Base-by-base conservation (phyloP, 108 stramenopile species). In the Cyclotella kingstonii region DNA sequence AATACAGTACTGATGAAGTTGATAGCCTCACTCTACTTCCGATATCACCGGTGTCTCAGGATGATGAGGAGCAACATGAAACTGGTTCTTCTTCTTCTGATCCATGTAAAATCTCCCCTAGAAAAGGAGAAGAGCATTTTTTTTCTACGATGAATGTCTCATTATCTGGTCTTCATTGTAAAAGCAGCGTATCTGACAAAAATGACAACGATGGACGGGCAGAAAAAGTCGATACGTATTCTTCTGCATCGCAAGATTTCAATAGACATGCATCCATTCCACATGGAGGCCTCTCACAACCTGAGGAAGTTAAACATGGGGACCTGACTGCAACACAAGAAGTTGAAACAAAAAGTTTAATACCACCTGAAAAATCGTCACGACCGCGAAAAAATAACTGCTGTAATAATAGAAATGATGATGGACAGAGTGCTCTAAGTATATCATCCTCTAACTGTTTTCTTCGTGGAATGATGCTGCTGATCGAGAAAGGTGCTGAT, bases 401-500 rank as follows among this genome's bases (percentile, higher is more conserved):
- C 36, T 10, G 11, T n/a, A n/a, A n/a, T n/a, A n/a, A n/a, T n/a
- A n/a, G n/a, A n/a, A n/a, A n/a, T 23, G 26, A 11, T 15, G 58
- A 58, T 12, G 67, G 67, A 19, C 47, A 68, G 26, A 68, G 48
- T 33, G 42, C 67, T 14, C 39, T 68, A 2, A 46, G 55, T 26
- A 58, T 68, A 48, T 34, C 48, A 2, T 68, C 67, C 0, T 68
- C 67, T 0, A 58, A 39, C 5, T 68, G 56, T 49, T 68, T 68
- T 33, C 47, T 68, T 1, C 18, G 42, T 21, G 67, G 67, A 18
- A 68, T 68, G 67, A 47, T 55, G 31, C 63, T 70, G 14, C 54
- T 70, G 2, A 47, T 70, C 21, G 70, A 65, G 34, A 57, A 60
- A 26, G 70, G 63, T n/a, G 63, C 70, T 10, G 41, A 65, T 19